Evolutionary conservation across 2,329 filamentous ascomycete genomes (phyloP), one percentile per base, ranked within the genome.

Genomic region (Amylocarpus encephaloides): DNA sequence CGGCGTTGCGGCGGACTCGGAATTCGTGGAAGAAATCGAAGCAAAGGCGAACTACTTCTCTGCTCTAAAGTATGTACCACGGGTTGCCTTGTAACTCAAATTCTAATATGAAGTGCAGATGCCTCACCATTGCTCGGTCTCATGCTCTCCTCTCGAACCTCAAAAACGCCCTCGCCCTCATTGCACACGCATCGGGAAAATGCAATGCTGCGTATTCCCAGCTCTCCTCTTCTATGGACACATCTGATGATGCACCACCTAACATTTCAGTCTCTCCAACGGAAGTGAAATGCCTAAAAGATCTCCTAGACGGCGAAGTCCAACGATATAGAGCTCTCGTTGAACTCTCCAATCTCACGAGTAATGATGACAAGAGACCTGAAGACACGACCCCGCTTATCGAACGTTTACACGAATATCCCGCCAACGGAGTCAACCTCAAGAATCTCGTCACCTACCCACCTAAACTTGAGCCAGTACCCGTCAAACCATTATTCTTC

Each of bases 401-500:
- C 16, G 83, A 93, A 65, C 79, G 80, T 19, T 75, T 97, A 42
- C 76, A 82, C 59, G 82, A 86, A 56, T 97, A 91, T 65, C 86
- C 88, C 1, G 9, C 49, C 3, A 79, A 78, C 22, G 81, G 79
- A 30, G 79, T 89, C 9, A 83, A 95, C 65, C 74, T 96, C 22
- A 75, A 75, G 38, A 92, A 92, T 59, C 72, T 98, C 22, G 91
- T 97, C 42, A 79, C 83, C 4, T 96, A 91, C 67, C 93, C 93
- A 11, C 91, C 92, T 1, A 86, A 83, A 64, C 72, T 96, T 58
- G 82, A 88, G 54, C 78, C 86, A 1, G 82, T 97, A 35, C 90
- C 93, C 0, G 85, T 95, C 46, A 98, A 98, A 73, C 93, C 93
- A 26, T 76, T 97, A 32, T 97, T 97, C 75, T 80, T 97, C 52